Conservation (phyloP, 75 land plant species). For the Azolla pinnata region DNA sequence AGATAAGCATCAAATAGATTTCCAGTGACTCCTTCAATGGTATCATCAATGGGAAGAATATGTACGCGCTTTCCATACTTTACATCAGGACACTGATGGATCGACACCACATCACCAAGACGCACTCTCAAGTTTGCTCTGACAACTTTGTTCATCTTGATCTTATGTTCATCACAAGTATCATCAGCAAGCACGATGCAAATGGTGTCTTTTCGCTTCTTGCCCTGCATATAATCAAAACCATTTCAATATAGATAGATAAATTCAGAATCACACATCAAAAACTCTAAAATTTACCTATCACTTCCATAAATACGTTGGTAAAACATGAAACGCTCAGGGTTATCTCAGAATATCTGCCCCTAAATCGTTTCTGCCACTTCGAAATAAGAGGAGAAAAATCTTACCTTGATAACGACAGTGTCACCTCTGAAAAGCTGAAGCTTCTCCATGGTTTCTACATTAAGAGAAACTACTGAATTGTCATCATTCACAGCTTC, state of each 20-base stretch:
- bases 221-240: slow-evolving; percentile 13
- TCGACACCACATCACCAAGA: slow-evolving; percentile 33
- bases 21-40: slow-evolving; percentile 33
- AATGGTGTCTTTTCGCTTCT: slow-evolving; percentile 33
- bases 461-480: slow-evolving; percentile 62
- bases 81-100: slow-evolving; percentile 30
- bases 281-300: no score
- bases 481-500: slow-evolving; percentile 77
- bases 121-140: slow-evolving; percentile 27
- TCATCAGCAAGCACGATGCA: slow-evolving; percentile 36
- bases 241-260: no score
- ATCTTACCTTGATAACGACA: slow-evolving; percentile 48
- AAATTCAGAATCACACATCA: no score
- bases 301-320: no score
- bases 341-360: no score
- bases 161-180: slow-evolving; percentile 33
- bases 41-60: slow-evolving; percentile 33
- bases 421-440: slow-evolving; percentile 81
- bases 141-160: slow-evolving; percentile 39
- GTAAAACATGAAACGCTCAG: no score
- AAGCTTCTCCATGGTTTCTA: slow-evolving; percentile 76
- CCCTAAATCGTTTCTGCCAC: no score
- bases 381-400: no score
- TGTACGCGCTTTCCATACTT: slow-evolving; percentile 35
- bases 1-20: slow-evolving; percentile 35